Base-by-base conservation (phyloP, 164 flowering plant genomes). In the Magnolia changhungtana region DNA sequence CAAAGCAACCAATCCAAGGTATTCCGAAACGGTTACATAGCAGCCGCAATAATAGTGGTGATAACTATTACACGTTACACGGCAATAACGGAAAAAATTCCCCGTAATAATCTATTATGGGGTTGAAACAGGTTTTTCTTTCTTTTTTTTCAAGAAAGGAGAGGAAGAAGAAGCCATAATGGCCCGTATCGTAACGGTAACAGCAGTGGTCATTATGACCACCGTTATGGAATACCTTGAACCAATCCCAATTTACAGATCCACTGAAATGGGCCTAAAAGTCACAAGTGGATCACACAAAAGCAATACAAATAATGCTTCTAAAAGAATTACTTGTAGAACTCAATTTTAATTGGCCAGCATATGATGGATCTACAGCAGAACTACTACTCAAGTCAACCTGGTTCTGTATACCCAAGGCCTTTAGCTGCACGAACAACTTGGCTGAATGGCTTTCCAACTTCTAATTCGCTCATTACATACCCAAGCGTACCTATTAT, bases 401-500 rank as follows among this genome's bases (percentile, higher is more conserved):
- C 98, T 88, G 98, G 98, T 88, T 95, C 98, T 73, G 98, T 95
- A 78, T 88, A 95, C 55, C 96, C 95, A 50, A 93, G 90, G 74
- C 70, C 75, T 85, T 90, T 95, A 21, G 98, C 97, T 74, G 86
- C 82, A 77, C 69, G 87, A 72, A 95, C 97, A 84, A 95, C 98
- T 85, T 88, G 81, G 79, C 97, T 95, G 74, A 95, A 83, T 69
- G 91, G 93, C 79, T 89, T 95, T 76, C 96, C 96, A 74, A 85
- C 91, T 85, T 90, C 97, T 59, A 92, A 83, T 84, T 95, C 98
- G 73, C 97, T 93, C 98, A 95, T 91, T 21, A 95, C 95, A 87
- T 90, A 93, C 9, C 97, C 98, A 76, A 95, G 78, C n/a, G 98
- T 92, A 69, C 98, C 98, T 95, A 55, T 37, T 21, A 75, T 84